Percentiles rank a stretch among this genome's conserved stretches.
phyloP scores from a whole-genome alignment of 2,329 filamentous ascomycete species.

The Seiridium cupressi region DNA sequence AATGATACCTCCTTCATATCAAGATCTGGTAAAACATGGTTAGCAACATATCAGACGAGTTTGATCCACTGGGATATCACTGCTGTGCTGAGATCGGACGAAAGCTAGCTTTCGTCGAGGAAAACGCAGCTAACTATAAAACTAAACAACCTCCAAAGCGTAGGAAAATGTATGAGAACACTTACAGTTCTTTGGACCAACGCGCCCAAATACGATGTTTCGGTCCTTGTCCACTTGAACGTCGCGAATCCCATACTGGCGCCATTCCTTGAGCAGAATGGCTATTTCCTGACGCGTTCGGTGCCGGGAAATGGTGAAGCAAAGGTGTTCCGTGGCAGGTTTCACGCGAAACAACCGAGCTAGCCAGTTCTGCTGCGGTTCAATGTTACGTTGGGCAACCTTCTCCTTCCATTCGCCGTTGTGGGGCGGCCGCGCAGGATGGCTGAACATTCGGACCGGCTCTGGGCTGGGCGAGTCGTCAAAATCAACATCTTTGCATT shows the following conservation, averaged over 20 bases:
- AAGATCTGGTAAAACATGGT: conserved; percentile 54
- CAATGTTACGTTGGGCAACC: conserved; percentile 48
- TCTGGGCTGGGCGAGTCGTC: conserved; percentile 27
- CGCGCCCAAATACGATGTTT: conserved; percentile 76
- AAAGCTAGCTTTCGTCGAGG: not conserved
- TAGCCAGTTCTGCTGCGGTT: conserved; percentile 80
- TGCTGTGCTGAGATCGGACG: not conserved
- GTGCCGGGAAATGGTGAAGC: conserved; percentile 70
- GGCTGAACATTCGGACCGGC: conserved; percentile 18
- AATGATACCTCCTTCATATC: conserved; percentile 86
- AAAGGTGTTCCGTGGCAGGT: conserved; percentile 72
- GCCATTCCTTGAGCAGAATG: conserved; percentile 75
- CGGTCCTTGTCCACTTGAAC: conserved; percentile 76
- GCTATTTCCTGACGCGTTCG: conserved; percentile 76
- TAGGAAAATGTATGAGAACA: conserved; percentile 1
- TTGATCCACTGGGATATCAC: not conserved
- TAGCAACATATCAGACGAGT: conserved; percentile 17
- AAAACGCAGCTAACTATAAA: not conserved
- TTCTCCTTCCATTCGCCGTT: conserved; percentile 21
- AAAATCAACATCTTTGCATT: conserved; percentile 26
- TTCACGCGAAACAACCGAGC: conserved; percentile 87
- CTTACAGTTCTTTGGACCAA: conserved; percentile 78
- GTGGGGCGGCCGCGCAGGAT: conserved; percentile 12
- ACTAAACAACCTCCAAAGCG: not conserved
- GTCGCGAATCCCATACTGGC: conserved; percentile 75